phyloP scores from a whole-genome alignment of 2,329 filamentous ascomycete genomes.

The Colletotrichum acutatum region DNA sequence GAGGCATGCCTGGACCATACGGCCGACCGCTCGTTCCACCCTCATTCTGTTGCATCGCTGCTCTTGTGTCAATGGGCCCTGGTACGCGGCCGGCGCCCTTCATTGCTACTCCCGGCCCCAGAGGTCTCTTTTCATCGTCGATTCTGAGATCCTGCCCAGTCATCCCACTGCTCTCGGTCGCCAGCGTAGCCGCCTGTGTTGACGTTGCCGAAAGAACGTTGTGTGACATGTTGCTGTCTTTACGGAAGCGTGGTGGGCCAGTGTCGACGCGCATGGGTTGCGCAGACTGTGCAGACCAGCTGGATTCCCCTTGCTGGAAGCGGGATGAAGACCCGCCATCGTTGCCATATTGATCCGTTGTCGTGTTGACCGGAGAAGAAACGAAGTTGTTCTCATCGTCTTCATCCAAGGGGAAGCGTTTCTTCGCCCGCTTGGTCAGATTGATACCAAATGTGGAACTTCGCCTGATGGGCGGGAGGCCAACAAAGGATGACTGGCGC shows the following conservation, averaged over 20 bases:
- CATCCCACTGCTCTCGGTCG: conserved; percentile 23
- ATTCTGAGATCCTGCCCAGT: conserved; percentile 12
- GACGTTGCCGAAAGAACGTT: conserved; percentile 22
- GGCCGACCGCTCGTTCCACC: conserved; percentile 41
- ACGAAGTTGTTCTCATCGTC: conserved; percentile 44
- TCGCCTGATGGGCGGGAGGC: conserved; percentile 68
- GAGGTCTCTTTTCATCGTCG: conserved; percentile 29
- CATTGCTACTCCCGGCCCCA: conserved; percentile 17
- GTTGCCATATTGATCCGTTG: not conserved
- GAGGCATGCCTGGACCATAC: conserved; percentile 20
- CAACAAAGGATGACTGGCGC: conserved; percentile 63
- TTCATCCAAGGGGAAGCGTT: conserved; percentile 45
- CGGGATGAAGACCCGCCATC: not conserved
- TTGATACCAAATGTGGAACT: conserved; percentile 65
- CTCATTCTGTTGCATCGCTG: conserved; percentile 7
- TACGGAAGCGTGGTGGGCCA: conserved; percentile 2
- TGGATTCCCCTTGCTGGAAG: not conserved
- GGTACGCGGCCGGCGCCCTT: conserved; percentile 12
- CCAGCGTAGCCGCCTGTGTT: conserved; percentile 30
- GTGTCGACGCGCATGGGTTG: conserved; percentile 22
- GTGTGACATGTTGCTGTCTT: conserved; percentile 21
- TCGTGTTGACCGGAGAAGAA: conserved; percentile 4
- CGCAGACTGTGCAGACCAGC: not conserved
- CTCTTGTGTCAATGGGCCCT: conserved; percentile 11
- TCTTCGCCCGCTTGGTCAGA: conserved; percentile 47